These are phyloP conservation scores for Microbotryum lychnidis-dioicae DNA, from an alignment of 1,284 basidiomycete species.

Conservation along the genomic window DNA sequence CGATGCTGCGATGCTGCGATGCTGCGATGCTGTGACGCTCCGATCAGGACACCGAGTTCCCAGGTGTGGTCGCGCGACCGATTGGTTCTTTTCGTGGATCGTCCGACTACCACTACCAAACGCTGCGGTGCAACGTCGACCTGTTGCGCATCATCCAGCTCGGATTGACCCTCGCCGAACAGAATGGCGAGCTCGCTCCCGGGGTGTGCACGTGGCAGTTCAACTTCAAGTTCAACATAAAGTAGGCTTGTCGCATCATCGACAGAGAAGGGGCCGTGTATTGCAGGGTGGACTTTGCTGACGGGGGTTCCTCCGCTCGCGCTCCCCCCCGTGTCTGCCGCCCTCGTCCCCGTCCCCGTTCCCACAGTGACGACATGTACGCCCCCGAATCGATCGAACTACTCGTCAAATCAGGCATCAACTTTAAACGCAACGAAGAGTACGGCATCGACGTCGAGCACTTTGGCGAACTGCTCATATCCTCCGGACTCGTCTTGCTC, in stretches of 20 bases:
- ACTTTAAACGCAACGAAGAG: conserved; percentile 87
- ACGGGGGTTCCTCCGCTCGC: neutral
- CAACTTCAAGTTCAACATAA: conserved; percentile 89
- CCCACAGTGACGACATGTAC: conserved; percentile 85
- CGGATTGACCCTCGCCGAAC: conserved; percentile 88
- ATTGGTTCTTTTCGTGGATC: conserved; percentile 95
- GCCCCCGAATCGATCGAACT: conserved; percentile 93
- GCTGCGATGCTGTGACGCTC: conserved; percentile 22
- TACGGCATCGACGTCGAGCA: conserved; percentile 87
- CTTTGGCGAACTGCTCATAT: conserved; percentile 95
- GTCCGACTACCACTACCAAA: conserved; percentile 98
- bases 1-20: conserved; percentile 23
- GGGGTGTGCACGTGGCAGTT: conserved; percentile 97
- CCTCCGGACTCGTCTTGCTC: conserved; percentile 82
- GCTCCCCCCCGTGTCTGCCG: neutral
- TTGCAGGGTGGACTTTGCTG: neutral
- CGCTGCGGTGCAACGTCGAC: conserved; percentile 98
- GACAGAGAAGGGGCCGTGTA: neutral
- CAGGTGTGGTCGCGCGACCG: conserved; percentile 93
- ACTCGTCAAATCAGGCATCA: conserved; percentile 87
- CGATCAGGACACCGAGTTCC: conserved; percentile 90
- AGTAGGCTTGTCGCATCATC: conserved; percentile 49
- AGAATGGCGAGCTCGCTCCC: conserved; percentile 70
- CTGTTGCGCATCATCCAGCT: conserved; percentile 96
- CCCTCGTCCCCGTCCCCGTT: neutral